Evolutionary conservation across 345 rosid genomes (phyloP), one percentile per base, ranked within the genome.

Genomic region (Noccaea caerulescens): DNA sequence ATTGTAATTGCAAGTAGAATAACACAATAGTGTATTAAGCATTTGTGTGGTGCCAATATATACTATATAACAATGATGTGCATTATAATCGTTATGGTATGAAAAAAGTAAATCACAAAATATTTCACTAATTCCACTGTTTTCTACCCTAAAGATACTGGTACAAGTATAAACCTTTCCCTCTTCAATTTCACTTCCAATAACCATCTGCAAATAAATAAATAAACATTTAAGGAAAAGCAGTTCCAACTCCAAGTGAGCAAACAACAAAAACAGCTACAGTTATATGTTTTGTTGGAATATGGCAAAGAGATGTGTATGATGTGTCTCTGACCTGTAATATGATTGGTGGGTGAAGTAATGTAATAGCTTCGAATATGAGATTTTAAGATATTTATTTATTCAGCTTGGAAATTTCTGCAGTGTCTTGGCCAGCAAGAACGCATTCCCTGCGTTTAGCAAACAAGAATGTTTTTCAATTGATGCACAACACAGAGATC

Each of bases 381-480:
- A 53, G 56, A 67, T 25, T 52, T 20, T 42, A 55, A 68, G n/a
- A 60, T 68, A 37, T 58, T 8, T 54, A 38, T 18, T n/a, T 75
- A 68, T 37, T 75, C 85, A 12, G 77, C 80, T 45, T 81, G 57
- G 59, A 59, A 74, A 33, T 78, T 55, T 77, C 67, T 85, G 79
- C 83, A 75, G 66, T 72, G 72, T 77, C 92, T 84, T 43, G 85
- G 86, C 98, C 97, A 93, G 74, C 97, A 91, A 14, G 91, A 77
- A 45, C 45, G 75, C 66, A 76, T 66, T 44, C 76, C 90, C 94
- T 93, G 87, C 46, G 25, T 69, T 44, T 36, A 5, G 34, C 33
- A 52, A 67, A 68, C 9, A 46, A 33, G 61, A 27, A 37, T 42
- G 63, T 30, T 67, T 33, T 58, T 27, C 38, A 59, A 12, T 13